phyloP scores from a whole-genome alignment of 2,329 filamentous ascomycete genomes.

The Nigrospora oryzae region DNA sequence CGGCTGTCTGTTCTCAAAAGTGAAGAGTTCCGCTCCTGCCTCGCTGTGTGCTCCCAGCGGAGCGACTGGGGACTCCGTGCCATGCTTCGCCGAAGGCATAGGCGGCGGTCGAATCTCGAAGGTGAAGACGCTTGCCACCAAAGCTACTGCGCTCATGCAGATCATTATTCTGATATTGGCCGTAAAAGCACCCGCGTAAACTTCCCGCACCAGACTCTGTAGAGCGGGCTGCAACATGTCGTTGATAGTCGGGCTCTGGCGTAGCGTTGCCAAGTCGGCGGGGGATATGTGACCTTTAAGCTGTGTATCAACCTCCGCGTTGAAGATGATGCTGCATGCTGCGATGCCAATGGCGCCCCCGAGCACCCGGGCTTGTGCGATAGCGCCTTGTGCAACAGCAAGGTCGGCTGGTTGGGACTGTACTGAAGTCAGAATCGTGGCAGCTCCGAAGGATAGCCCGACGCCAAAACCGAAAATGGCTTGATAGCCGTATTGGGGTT shows the following conservation, averaged over 20 bases:
- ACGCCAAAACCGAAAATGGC: conserved; percentile 50
- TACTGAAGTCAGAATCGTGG: conserved; percentile 49
- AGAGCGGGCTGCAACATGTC: conserved; percentile 23
- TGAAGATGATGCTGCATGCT: conserved; percentile 50
- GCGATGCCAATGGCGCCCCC: conserved; percentile 53
- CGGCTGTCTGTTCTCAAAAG: conserved; percentile 32
- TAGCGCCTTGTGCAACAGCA: conserved; percentile 50
- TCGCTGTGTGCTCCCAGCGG: conserved; percentile 15
- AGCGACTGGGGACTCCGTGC: conserved; percentile 12
- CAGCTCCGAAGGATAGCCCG: conserved; percentile 47
- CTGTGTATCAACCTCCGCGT: conserved; percentile 29
- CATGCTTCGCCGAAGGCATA: conserved; percentile 13
- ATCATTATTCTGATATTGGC: conserved; percentile 38
- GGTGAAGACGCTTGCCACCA: conserved; percentile 33
- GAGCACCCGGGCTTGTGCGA: conserved; percentile 51
- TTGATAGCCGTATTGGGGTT: conserved; percentile 44
- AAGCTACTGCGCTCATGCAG: conserved; percentile 31
- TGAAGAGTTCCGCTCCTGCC: conserved; percentile 26
- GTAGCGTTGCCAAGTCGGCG: conserved; percentile 30
- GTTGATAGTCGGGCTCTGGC: conserved; percentile 32
- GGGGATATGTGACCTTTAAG: conserved; percentile 26
- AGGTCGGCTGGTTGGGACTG: conserved; percentile 39
- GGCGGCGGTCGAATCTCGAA: conserved; percentile 31
- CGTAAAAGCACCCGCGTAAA: conserved; percentile 37
- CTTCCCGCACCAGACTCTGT: conserved; percentile 25